Conservation (phyloP, 2,329 filamentous ascomycete genomes). For the Ophiocordyceps australis region DNA sequence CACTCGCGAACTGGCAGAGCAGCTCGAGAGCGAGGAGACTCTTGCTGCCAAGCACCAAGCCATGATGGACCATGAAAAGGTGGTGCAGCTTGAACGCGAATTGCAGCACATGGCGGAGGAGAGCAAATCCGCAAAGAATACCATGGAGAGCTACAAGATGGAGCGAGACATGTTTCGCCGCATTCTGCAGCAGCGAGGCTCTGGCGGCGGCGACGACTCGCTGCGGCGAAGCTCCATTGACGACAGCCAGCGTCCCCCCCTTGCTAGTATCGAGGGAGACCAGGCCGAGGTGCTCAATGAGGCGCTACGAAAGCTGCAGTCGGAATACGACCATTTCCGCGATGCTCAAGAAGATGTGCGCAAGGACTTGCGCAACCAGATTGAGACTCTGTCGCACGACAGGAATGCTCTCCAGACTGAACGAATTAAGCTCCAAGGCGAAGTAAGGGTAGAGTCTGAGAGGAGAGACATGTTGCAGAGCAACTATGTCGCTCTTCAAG, state of each 20-base stretch:
- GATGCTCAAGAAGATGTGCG: constrained; percentile 72
- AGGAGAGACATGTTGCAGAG: constrained; percentile 78
- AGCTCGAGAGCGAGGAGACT: constrained; percentile 84
- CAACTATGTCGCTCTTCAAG: constrained; percentile 70
- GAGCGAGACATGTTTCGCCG: constrained; percentile 96
- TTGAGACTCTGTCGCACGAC: constrained; percentile 63
- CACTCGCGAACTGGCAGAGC: constrained; percentile 67
- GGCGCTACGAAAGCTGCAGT: constrained; percentile 71
- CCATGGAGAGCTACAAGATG: constrained; percentile 83
- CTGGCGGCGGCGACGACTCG: constrained; percentile 43
- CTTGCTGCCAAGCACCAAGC: constrained; percentile 45
- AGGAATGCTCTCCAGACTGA: constrained; percentile 72
- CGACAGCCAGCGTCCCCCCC: constrained; percentile 30
- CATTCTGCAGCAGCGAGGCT: constrained; percentile 59
- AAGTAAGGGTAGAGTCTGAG: constrained; percentile 65
- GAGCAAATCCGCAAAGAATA: constrained; percentile 60
- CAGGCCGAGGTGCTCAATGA: constrained; percentile 48
- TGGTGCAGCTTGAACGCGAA: constrained; percentile 55
- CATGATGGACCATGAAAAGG: constrained; percentile 48
- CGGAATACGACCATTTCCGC: constrained; percentile 76
- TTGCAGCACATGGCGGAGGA: constrained; percentile 68
- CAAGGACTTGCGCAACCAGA: constrained; percentile 66
- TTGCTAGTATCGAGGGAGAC: constrained; percentile 40
- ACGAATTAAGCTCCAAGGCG: constrained; percentile 60
- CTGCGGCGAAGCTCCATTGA: constrained; percentile 56